Evolutionary conservation across 2,329 filamentous ascomycete species (phyloP), one percentile per base, ranked within the genome.

Genomic region (Sclerotinia subarctica): DNA sequence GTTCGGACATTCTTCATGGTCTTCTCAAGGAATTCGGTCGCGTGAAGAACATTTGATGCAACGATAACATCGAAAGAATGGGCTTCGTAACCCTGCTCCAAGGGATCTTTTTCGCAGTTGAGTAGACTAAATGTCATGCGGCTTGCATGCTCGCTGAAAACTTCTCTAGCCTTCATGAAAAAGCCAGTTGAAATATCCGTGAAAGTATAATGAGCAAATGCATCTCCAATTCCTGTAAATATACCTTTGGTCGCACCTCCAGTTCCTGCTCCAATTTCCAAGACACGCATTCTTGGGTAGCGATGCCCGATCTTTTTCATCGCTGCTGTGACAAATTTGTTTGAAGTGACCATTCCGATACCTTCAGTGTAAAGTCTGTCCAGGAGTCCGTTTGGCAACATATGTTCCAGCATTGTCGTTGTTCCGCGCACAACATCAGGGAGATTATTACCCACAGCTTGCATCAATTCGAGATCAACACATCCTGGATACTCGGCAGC

Each of bases 101-200:
- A 46, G 7, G 52, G 60, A 52, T 57, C 44, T 21, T 51, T 56
- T 5, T 64, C 49, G 24, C 51, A 46, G 56, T 68, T 46, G 21
- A 68, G 59, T 0, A 53, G 32, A 24, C 35, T 68, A n/a, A 68
- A 65, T 13, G 44, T 52, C 35, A 67, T 67, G 38, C 47, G 46
- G 13, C 21, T 35, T 2, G 51, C 24, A 49, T 46, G 42, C 7
- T 62, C 24, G 13, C 24, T 57, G 17, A 73, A 67, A 11, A 32
- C 51, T 5, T 57, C 53, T 32, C 70, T 69, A 0, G 79, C 79
- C 13, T 74, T 70, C 29, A 75, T 75, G 57, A 81, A 81, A 73
- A 80, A 81, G 3, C 75, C 77, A 2, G 77, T 57, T 2, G 71
- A 72, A 15, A 76, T 70, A 63, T 76, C 74, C 17, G 74, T 76